Conservation (phyloP, 2,329 filamentous ascomycete species). For the Nothophoma quercina region DNA sequence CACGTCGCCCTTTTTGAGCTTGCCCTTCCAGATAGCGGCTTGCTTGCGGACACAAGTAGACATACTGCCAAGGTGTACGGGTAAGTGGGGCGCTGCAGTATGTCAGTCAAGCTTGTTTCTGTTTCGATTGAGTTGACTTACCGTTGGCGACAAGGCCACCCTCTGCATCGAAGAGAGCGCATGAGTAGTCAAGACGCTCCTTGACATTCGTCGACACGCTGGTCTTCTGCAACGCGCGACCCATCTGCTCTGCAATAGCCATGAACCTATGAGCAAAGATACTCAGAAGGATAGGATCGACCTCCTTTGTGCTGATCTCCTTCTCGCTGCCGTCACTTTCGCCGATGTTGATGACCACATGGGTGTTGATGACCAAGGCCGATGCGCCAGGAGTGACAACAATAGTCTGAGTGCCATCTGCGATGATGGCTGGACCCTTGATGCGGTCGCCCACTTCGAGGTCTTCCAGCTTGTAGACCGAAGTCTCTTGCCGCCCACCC, state of each 20-base stretch:
- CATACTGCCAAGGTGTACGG: conserved; percentile 84
- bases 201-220: conserved; percentile 83
- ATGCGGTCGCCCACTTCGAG: conserved; percentile 76
- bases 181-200: conserved; percentile 83
- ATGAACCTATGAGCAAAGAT: conserved; percentile 86
- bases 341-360: conserved; percentile 86
- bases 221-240: conserved; percentile 78
- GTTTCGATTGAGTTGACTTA: conserved; percentile 26
- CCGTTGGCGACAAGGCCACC: conserved; percentile 79
- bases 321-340: conserved; percentile 61
- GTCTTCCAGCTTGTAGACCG: conserved; percentile 82
- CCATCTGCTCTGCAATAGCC: conserved; percentile 88
- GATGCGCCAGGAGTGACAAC: conserved; percentile 81
- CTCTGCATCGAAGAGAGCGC: conserved; percentile 78
- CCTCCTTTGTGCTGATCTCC: conserved; percentile 61
- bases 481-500: conserved; percentile 76
- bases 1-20: conserved; percentile 79
- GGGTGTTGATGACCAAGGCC: conserved; percentile 81
- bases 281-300: conserved; percentile 78
- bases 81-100: conserved; percentile 73
- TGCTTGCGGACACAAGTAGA: conserved; percentile 83
- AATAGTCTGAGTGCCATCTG: conserved; percentile 89
- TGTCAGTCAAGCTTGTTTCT: conserved; percentile 13
- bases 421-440: conserved; percentile 82
- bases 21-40: conserved; percentile 80